Evolutionary conservation across 2,329 filamentous ascomycete genomes (phyloP).

Genomic region (Plectosphaerella plurivora): DNA sequence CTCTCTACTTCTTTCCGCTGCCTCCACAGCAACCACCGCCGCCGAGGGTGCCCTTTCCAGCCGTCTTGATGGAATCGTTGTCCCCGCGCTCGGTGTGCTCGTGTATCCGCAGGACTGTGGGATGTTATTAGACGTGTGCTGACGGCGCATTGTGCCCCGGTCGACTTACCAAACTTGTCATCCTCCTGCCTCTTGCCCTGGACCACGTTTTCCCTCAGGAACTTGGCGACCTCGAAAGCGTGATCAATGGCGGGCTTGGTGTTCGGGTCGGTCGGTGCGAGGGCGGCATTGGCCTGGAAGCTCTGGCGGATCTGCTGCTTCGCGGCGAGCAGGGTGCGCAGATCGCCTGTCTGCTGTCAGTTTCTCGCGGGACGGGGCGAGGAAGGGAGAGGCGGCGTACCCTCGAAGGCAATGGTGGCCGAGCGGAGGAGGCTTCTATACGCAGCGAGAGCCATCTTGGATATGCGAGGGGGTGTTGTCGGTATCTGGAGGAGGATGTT

Average conservation of each 20-base stretch:
- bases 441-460: constrained; percentile 62
- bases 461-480: not conserved
- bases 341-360: constrained; percentile 55
- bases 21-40: constrained; percentile 25
- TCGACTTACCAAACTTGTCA: constrained; percentile 56
- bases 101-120: constrained; percentile 78
- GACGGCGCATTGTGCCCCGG: not conserved
- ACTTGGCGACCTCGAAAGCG: constrained; percentile 75
- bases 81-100: constrained; percentile 86
- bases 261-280: constrained; percentile 54
- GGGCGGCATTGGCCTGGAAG: constrained; percentile 64
- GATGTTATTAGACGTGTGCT: not conserved
- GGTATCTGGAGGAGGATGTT: too few species aligned
- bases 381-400: constrained; percentile 37
- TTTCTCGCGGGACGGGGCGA: not conserved
- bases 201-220: constrained; percentile 80
- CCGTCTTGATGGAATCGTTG: constrained; percentile 82
- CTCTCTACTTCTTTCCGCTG: not conserved
- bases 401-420: constrained; percentile 76
- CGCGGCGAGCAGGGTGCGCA: constrained; percentile 63
- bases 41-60: constrained; percentile 28
- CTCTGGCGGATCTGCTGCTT: constrained; percentile 65
- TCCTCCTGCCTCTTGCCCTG: constrained; percentile 62
- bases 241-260: constrained; percentile 65
- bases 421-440: constrained; percentile 82